phyloP scores from a whole-genome alignment of 2,329 filamentous ascomycete species.

The Parafenestella ontariensis region DNA sequence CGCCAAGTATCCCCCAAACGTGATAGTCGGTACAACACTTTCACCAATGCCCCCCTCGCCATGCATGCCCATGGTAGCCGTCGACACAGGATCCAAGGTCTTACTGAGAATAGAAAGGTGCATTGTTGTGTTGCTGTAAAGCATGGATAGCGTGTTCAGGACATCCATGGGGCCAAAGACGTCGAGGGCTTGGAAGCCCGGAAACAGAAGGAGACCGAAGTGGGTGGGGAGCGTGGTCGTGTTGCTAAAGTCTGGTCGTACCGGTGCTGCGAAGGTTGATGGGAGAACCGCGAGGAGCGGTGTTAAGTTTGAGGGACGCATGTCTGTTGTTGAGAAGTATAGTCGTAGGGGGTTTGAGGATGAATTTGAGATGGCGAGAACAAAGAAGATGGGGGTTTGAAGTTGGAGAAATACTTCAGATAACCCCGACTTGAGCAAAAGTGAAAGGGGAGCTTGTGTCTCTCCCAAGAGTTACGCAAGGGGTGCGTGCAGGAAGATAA shows the following conservation, averaged over 20 bases:
- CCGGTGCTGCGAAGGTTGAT: conserved; percentile 9
- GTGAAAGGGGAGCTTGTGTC: too few relatives aligned
- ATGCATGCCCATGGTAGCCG: conserved; percentile 22
- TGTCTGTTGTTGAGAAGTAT: conserved; percentile 1
- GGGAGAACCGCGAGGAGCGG: conserved; percentile 14
- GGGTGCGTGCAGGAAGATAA: not conserved
- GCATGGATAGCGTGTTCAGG: conserved; percentile 44
- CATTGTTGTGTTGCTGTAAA: conserved; percentile 33
- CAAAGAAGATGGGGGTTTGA: too few relatives aligned
- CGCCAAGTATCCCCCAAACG: conserved; percentile 57
- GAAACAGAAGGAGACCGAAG: conserved; percentile 33
- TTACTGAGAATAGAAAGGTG: conserved; percentile 34
- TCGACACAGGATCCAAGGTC: conserved; percentile 38
- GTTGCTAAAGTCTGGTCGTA: conserved; percentile 27
- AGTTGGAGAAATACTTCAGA: too few relatives aligned
- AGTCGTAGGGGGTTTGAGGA: not conserved
- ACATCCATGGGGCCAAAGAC: conserved; percentile 56
- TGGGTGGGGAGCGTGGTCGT: conserved; percentile 30
- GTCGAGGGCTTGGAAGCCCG: conserved; percentile 40
- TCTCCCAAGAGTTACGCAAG: not conserved
- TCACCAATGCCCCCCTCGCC: conserved; percentile 42
- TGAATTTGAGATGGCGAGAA: not conserved
- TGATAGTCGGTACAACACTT: conserved; percentile 58
- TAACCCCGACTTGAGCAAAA: not conserved
- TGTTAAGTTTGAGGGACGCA: conserved; percentile 17